Conservation (phyloP, 768 basidiomycete genomes). For the Boletus edulis region DNA sequence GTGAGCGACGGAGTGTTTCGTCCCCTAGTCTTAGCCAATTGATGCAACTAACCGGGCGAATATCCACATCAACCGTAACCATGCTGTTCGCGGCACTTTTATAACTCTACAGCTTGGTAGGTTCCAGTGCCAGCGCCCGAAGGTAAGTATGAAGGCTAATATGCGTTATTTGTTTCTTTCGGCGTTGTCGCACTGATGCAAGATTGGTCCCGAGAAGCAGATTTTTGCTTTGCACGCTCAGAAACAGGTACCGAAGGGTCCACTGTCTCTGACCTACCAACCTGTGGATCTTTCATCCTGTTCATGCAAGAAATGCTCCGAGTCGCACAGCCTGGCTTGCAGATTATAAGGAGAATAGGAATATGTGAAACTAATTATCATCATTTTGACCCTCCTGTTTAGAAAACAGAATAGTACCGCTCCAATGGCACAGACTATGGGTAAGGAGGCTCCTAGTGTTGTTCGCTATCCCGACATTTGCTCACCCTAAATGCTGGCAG, state of each 20-base stretch:
- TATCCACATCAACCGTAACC: background rate
- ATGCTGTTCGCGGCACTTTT: background rate
- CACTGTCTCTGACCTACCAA: constrained; percentile 13
- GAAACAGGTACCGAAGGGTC: constrained; percentile 4
- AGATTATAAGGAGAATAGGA: constrained; percentile 15
- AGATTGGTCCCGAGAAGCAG: background rate
- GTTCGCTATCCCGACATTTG: background rate
- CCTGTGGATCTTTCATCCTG: constrained; percentile 18
- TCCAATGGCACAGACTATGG: constrained; percentile 6
- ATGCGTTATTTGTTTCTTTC: background rate
- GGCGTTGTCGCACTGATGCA: background rate
- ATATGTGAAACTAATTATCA: background rate
- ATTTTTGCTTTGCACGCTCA: background rate
- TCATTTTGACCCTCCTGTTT: background rate
- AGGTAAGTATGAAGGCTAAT: background rate
- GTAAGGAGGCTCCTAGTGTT: constrained; percentile 5
- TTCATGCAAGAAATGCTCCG: constrained; percentile 3
- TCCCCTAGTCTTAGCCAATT: background rate
- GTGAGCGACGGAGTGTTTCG: too few relatives aligned
- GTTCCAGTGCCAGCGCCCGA: constrained; percentile 12
- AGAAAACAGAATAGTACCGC: background rate
- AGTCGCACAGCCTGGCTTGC: constrained; percentile 10
- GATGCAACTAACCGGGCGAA: background rate
- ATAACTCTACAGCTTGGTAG: constrained; percentile 22
- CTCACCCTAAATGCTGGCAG: constrained; percentile 8